Evolutionary conservation across 192 early-diverging fungal genomes (phyloP), one percentile per base, ranked within the genome.

Genomic region (Gigaspora rosea): DNA sequence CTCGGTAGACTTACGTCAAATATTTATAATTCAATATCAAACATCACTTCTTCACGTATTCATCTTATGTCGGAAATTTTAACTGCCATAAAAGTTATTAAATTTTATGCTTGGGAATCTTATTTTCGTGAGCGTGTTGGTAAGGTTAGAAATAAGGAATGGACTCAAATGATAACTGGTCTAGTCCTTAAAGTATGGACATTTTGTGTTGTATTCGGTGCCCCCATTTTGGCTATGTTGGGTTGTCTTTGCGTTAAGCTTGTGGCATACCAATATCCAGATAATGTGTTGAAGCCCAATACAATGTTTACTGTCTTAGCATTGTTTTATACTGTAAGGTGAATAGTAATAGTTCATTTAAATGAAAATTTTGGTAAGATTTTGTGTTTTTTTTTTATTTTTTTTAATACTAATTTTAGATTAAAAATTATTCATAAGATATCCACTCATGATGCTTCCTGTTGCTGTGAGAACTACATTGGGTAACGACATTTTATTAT

Each of bases 71-170:
- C 90, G 0, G 92, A 93, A 78, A 83, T 91, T 49, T 78, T 93
- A 59, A 92, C 90, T 5, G 91, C 90, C 20, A 90, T 93, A 74
- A 93, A 92, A 75, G 80, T 93, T 27, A 90, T 93, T 76, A 93
- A 93, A 77, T 89, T 92, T 71, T 93, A 93, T 78, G 86, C 90
- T 11, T 93, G 92, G 92, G 92, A 93, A 65, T 71, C 80, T 2
- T 86, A 86, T n/a, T 93, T 93, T 75, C 71, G 78, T 56, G 82
- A 88, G 20, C 88, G 89, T 49, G 85, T 93, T 47, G 66, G 71
- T n/a, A 79, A 79, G 11, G 86, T 93, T 15, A 78, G 92, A 10
- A 56, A 68, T n/a, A 79, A 85, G 51, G 92, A 93, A 77, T 84
- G 91, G 76, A 47, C 56, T 8, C 81, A 84, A 62, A 76, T 92